Percentiles rank a stretch among this genome's conserved stretches.
These are phyloP conservation scores for Rehmannia glutinosa DNA, from an alignment of 257 asterid species.

Conservation along the genomic window DNA sequence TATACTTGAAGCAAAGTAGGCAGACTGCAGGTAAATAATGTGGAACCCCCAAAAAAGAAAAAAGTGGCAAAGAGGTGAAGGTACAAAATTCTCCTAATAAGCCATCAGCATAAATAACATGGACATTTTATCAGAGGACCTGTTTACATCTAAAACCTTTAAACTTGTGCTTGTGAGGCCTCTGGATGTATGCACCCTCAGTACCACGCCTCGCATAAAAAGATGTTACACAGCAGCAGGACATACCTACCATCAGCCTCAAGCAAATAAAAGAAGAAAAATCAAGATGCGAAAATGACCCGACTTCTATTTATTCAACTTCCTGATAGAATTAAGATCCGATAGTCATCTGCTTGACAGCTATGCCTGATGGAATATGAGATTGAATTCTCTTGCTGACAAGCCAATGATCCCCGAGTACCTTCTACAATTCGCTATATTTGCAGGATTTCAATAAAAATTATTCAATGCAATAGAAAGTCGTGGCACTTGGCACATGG, in stretches of 20 bases:
- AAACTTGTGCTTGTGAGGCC: too few species aligned
- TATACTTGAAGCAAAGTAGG: not conserved
- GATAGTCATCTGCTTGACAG: too few species aligned
- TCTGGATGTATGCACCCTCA: not conserved
- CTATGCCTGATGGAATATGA: too few species aligned
- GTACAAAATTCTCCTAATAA: not conserved
- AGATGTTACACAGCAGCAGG: not conserved
- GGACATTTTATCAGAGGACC: not conserved
- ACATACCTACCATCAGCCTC: not conserved
- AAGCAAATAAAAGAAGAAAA: not conserved
- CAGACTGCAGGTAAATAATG: not conserved
- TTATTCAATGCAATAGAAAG: too few species aligned
- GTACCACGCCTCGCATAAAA: not conserved
- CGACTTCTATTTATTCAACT: too few species aligned
- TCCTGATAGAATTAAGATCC: too few species aligned
- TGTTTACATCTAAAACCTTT: too few species aligned
- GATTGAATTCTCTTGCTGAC: too few species aligned
- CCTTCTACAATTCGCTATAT: too few species aligned
- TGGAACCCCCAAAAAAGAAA: not conserved
- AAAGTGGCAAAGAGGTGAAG: constrained; percentile 2
- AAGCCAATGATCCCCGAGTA: too few species aligned
- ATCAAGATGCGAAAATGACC: not conserved
- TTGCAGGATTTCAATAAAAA: too few species aligned
- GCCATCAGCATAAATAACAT: not conserved
- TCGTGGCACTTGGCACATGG: too few species aligned